Conservation (phyloP, 2,329 filamentous ascomycete species). For the Colletotrichum godetiae region DNA sequence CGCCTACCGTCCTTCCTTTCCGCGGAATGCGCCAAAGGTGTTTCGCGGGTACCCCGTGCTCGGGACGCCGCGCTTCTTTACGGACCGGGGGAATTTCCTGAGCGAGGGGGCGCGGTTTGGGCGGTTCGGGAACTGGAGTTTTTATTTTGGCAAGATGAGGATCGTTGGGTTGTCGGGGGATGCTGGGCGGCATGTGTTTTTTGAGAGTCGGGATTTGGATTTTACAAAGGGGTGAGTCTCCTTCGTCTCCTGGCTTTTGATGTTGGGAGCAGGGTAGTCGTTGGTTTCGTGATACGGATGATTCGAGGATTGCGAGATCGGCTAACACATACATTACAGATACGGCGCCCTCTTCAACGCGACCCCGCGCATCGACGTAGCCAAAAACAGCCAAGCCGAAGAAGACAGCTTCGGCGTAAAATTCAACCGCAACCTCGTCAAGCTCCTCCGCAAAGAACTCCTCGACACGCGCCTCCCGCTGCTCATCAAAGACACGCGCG, state of each 20-base stretch:
- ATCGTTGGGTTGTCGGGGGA: conserved; percentile 58
- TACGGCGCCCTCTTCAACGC: conserved; percentile 46
- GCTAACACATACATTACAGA: conserved; percentile 28
- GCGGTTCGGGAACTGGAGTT: conserved; percentile 57
- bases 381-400: conserved; percentile 11
- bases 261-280: too few relatives aligned
- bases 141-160: conserved; percentile 57
- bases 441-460: conserved; percentile 50
- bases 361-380: conserved; percentile 39
- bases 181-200: conserved; percentile 54
- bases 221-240: conserved; percentile 52
- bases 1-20: conserved; percentile 38
- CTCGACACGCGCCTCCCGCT: conserved; percentile 51
- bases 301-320: too few relatives aligned
- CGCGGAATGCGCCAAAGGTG: conserved; percentile 40
- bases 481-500: conserved; percentile 55
- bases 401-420: conserved; percentile 38
- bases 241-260: not conserved
- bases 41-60: conserved; percentile 51
- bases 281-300: too few relatives aligned
- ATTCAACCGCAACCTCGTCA: conserved; percentile 45
- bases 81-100: conserved; percentile 56
- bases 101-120: conserved; percentile 44
- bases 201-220: conserved; percentile 56
- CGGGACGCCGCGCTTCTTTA: conserved; percentile 59